Base-by-base conservation (phyloP, 768 basidiomycete genomes). In the Paxillus involutus region DNA sequence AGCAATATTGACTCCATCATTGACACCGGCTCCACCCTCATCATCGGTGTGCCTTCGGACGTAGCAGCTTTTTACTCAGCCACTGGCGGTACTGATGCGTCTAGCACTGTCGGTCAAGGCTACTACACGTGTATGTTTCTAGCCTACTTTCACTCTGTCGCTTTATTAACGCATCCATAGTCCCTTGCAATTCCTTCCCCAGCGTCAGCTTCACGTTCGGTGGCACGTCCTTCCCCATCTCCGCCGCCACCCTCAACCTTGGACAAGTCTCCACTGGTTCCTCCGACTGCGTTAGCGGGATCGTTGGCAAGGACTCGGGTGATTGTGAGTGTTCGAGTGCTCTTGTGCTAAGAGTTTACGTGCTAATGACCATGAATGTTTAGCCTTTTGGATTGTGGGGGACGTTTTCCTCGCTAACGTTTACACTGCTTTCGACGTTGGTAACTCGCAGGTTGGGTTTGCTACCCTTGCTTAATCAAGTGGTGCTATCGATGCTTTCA, bases 401-500 rank as follows among this genome's bases (percentile, higher is more conserved):
- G 70, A 71, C 16, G 65, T 71, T 24, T 77, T 80, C 73, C 62
- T 80, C 47, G 65, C 63, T 47, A 69, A 69, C n/a, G 73, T 75
- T 35, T 81, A 77, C 54, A 73, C 75, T 12, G 57, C 59, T 2
- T 79, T 78, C 57, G 73, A 78, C 49, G 57, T 73, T 24, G 69
- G 65, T 1, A 70, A 72, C 33, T 57, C 39, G 1, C 62, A 49
- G 21, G 75, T 77, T 10, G 73, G 75, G 19, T 75, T 77, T 49
- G 76, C 75, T 9, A 12, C 19, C 6, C 60, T 59, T 9, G 57
- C 51, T 29, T 63, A 56, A 45, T 29, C 62, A 53, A 41, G 17
- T 32, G 44, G 17, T 2, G 12, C 33, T 13, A 13, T 35, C n/a
- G n/a, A n/a, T n/a, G n/a, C n/a, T n/a, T n/a, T n/a, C n/a, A n/a